A percentile compares a stretch with the other conserved stretches of the same genome.
phyloP scores from a whole-genome alignment of 179 eudicot species.

The Pouteria campechiana region DNA sequence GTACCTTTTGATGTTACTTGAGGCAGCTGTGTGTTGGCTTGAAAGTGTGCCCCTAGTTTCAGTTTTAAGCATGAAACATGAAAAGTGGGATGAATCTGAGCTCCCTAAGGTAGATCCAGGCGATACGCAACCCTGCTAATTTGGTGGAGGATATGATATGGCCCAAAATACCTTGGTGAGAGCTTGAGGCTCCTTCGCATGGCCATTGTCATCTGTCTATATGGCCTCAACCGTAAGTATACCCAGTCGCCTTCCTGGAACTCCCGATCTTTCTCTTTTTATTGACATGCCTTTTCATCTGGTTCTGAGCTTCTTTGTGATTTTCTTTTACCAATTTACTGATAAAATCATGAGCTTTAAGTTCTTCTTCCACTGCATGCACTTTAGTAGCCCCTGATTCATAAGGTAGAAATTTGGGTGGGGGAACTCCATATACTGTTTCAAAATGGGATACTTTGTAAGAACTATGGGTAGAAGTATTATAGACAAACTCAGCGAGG shows the following conservation, averaged over 20 bases:
- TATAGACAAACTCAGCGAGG: not conserved
- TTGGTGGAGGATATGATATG: not conserved
- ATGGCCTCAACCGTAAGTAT: not conserved
- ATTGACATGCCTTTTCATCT: not conserved
- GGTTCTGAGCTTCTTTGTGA: not conserved
- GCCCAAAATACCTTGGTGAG: not conserved
- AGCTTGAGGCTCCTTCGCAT: not conserved
- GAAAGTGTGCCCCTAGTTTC: not conserved
- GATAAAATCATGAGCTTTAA: not conserved
- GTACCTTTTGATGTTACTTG: too few species aligned
- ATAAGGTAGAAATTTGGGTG: not conserved
- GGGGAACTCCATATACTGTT: not conserved
- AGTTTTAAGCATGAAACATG: slow-evolving; percentile 5
- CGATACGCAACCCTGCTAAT: not conserved
- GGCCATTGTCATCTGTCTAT: not conserved
- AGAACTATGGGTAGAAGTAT: not conserved
- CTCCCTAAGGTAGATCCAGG: not conserved
- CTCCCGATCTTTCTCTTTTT: not conserved
- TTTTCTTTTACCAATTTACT: not conserved
- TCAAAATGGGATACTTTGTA: not conserved
- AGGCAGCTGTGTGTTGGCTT: not conserved
- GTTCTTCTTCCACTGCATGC: not conserved
- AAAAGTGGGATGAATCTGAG: slow-evolving; percentile 1
- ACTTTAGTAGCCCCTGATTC: not conserved
- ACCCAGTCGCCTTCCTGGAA: slow-evolving; percentile 1